These are phyloP conservation scores for Linum trigynum DNA, from an alignment of 345 rosid species.

Conservation along the genomic window DNA sequence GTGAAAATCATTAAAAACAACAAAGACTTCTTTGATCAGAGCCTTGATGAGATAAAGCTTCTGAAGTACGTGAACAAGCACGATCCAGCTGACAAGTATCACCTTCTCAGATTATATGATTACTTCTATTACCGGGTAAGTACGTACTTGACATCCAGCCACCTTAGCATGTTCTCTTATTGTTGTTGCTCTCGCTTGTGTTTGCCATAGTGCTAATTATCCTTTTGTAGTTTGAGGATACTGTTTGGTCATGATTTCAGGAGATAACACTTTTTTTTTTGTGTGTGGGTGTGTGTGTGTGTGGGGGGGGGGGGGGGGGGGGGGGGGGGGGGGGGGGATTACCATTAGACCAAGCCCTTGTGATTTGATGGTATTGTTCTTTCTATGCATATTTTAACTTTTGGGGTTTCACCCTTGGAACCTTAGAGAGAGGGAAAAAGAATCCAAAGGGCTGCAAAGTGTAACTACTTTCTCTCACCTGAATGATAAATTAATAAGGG, in stretches of 20 bases:
- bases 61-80: constrained; percentile 96
- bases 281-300: too few species aligned
- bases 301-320: too few species aligned
- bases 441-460: neutral
- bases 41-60: constrained; percentile 98
- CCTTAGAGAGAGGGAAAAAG: neutral
- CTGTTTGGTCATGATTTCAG: neutral
- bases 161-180: neutral
- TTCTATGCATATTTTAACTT: too few species aligned
- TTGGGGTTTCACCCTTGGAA: too few species aligned
- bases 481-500: neutral
- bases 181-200: neutral
- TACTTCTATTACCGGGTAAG: constrained; percentile 95
- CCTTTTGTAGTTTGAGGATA: too few species aligned
- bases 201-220: neutral
- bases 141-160: neutral
- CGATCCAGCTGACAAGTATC: constrained; percentile 95
- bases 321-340: too few species aligned
- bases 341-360: neutral
- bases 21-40: constrained; percentile 98
- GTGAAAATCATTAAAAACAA: constrained; percentile 96
- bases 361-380: too few species aligned
- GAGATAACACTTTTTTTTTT: neutral
- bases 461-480: too few species aligned
- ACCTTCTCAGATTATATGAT: constrained; percentile 91